A percentile compares a stretch with the other conserved stretches of the same genome.
Evolutionary conservation across 169 alveolate species (phyloP).

Genomic region (Plasmodium falciparum): DNA sequence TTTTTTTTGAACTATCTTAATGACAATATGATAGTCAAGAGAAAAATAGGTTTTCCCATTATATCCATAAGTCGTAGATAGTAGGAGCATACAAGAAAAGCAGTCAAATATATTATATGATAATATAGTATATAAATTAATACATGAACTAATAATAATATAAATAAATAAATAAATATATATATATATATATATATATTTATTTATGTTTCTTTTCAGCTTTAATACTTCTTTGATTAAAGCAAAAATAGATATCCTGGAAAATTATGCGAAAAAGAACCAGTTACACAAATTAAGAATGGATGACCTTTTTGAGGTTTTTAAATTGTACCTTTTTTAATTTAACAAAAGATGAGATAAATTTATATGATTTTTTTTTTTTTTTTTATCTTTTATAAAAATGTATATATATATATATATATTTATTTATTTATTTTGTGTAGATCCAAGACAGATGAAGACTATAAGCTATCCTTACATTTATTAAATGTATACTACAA

Average conservation of each 20-base stretch:
- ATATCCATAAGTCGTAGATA: no score
- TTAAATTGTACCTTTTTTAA: conserved; percentile 43
- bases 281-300: conserved; percentile 66
- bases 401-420: no score
- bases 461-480: conserved; percentile 67
- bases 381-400: no score
- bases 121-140: not conserved
- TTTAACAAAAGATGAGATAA: not conserved
- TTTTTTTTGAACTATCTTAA: no score
- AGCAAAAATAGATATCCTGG: conserved; percentile 65
- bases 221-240: conserved; percentile 74
- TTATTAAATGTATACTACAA: conserved; percentile 70
- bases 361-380: not conserved
- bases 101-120: not conserved
- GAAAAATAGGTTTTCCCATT: no score
- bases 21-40: no score
- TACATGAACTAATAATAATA: no score
- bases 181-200: not conserved
- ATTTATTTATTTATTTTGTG: not conserved
- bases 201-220: conserved; percentile 9
- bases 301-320: conserved; percentile 65
- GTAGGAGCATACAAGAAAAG: no score
- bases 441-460: conserved; percentile 76
- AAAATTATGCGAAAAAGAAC: conserved; percentile 75
- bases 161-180: no score